Percentiles rank a stretch among this genome's conserved stretches.
phyloP scores from a whole-genome alignment of 2,329 filamentous ascomycete genomes.

The Xylariaceae sp. region DNA sequence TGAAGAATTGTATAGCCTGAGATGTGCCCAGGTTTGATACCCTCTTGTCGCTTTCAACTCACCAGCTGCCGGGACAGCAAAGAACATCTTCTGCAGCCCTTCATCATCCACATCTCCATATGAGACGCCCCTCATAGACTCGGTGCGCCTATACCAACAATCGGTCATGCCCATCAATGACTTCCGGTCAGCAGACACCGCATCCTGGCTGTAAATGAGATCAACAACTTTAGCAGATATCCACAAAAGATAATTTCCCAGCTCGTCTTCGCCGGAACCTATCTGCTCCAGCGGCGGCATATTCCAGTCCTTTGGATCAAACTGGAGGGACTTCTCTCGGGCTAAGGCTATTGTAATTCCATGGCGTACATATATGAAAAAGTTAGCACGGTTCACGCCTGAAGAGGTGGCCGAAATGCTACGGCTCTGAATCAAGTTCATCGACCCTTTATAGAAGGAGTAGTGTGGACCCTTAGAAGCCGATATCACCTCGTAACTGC shows the following conservation, averaged over 20 bases:
- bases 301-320: not conserved
- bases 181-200: not conserved
- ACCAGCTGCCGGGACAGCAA: conserved; percentile 1
- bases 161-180: not conserved
- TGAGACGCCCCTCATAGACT: not conserved
- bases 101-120: not conserved
- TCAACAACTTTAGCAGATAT: not conserved
- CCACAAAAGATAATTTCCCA: conserved; percentile 1
- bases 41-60: too few species aligned
- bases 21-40: too few species aligned
- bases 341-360: too few species aligned
- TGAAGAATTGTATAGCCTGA: too few species aligned
- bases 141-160: not conserved
- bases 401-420: too few species aligned
- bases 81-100: conserved; percentile 1
- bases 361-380: too few species aligned
- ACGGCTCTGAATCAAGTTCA: too few species aligned
- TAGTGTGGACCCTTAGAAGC: too few species aligned
- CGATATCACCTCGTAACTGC: too few species aligned
- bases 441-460: too few species aligned
- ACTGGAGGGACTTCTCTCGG: too few species aligned
- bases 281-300: not conserved
- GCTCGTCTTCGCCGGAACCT: not conserved
- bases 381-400: too few species aligned
- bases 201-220: conserved; percentile 2